Evolutionary conservation across 2,329 filamentous ascomycete genomes (phyloP).

Genomic region (Botrytis medusae): DNA sequence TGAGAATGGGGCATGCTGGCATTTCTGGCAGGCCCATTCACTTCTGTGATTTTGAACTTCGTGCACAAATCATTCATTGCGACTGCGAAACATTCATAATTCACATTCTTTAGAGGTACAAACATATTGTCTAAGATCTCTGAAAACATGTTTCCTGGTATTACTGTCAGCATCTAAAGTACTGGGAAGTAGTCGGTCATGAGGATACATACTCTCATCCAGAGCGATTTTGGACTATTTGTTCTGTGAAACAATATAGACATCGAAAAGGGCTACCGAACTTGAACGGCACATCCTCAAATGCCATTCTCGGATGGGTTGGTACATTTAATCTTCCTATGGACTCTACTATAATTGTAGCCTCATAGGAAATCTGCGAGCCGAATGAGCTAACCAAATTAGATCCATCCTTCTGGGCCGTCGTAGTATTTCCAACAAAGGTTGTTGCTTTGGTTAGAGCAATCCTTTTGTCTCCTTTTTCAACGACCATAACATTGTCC

Average conservation of each 20-base stretch:
- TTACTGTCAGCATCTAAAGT: not conserved
- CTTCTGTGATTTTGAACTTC: slow-evolving; percentile 38
- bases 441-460: slow-evolving; percentile 34
- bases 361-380: slow-evolving; percentile 34
- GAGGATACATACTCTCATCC: slow-evolving; percentile 30
- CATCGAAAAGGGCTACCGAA: slow-evolving; percentile 33
- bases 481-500: slow-evolving; percentile 15
- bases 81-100: slow-evolving; percentile 35
- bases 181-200: not conserved
- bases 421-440: slow-evolving; percentile 23
- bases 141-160: slow-evolving; percentile 37
- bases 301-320: slow-evolving; percentile 29
- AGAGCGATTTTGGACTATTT: slow-evolving; percentile 26
- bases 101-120: slow-evolving; percentile 41
- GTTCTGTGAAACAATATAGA: slow-evolving; percentile 32
- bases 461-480: slow-evolving; percentile 22
- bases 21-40: slow-evolving; percentile 36
- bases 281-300: slow-evolving; percentile 30
- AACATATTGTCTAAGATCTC: slow-evolving; percentile 41
- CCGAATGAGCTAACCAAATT: slow-evolving; percentile 26
- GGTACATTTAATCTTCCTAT: slow-evolving; percentile 27
- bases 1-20: slow-evolving; percentile 23
- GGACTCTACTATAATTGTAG: slow-evolving; percentile 25
- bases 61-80: slow-evolving; percentile 40
- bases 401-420: slow-evolving; percentile 16